Conservation (phyloP, 352 stramenopile genomes). For the Phytophthora colocasiae region DNA sequence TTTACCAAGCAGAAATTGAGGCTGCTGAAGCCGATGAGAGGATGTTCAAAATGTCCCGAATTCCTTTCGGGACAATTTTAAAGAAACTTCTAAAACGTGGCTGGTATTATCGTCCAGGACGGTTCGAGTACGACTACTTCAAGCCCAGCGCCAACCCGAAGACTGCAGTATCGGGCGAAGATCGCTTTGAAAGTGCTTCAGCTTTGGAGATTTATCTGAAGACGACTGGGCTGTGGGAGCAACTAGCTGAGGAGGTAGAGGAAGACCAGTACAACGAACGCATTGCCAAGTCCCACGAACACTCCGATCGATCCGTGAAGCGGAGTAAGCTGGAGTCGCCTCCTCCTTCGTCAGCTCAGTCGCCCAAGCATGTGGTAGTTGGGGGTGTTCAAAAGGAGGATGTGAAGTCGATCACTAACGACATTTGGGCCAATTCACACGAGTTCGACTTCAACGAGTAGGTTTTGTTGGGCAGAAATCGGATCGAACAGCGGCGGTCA, state of each 20-base stretch:
- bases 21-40: conserved; percentile 18
- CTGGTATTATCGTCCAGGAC: conserved; percentile 74
- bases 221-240: conserved; percentile 64
- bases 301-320: conserved; percentile 26
- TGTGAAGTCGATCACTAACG: conserved; percentile 73
- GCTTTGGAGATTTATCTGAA: conserved; percentile 78
- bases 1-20: conserved; percentile 38
- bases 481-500: conserved; percentile 12
- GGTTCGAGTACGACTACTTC: conserved; percentile 89
- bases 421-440: conserved; percentile 85
- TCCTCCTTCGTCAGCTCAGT: conserved; percentile 13
- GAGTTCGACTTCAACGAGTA: conserved; percentile 78
- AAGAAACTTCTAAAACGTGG: conserved; percentile 60
- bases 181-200: conserved; percentile 78
- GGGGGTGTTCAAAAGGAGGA: conserved; percentile 50
- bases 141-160: conserved; percentile 66
- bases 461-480: neutral
- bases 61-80: conserved; percentile 69
- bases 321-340: conserved; percentile 38
- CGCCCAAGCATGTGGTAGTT: conserved; percentile 40
- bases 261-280: conserved; percentile 29
- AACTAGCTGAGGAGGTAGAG: conserved; percentile 48
- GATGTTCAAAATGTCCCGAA: conserved; percentile 30
- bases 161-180: conserved; percentile 58
- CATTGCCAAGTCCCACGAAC: neutral